Base-by-base conservation (phyloP, 179 eudicot genomes). In the Monotropa hypopitys region DNA sequence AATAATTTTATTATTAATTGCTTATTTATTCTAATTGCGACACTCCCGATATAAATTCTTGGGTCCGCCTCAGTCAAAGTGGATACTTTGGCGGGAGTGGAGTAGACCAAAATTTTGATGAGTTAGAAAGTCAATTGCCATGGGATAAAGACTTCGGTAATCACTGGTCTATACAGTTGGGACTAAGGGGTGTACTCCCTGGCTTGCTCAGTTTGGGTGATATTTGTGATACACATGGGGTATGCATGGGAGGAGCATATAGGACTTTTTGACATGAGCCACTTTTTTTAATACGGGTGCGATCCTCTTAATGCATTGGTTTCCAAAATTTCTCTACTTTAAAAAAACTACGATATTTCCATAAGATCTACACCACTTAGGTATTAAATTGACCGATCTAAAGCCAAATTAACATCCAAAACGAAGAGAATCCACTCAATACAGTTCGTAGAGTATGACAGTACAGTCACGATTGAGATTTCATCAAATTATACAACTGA, bases 401-500 rank as follows among this genome's bases (percentile, higher is more conserved):
- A 63, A 32, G 28, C 78, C 68, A 18, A 38, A 54, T 77, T 23
- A 68, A 38, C 53, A 46, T 23, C 73, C 20, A 77, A 40, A 50
- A n/a, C 51, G 26, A 70, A 21, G 23, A 10, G 40, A 71, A 40
- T 18, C 18, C 30, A 49, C 30, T 47, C 38, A 74, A 63, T 4
- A 0, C 69, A 46, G 43, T 16, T 20, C 51, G 28, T 6, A 26
- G 21, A 32, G 21, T 10, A 45, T 15, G 66, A 54, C 20, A 57
- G 43, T 30, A 50, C 43, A 46, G 26, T 56, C 61, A 61, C 71
- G 35, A 51, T 66, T 12, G 50, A 30, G 70, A 63, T 18, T 28
- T n/a, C 16, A 20, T n/a, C 42, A 47, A 73, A n/a, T 15, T 51
- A 26, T 20, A 18, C 1, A 79, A 84, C 91, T 82, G 72, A 93